Evolutionary conservation across 73 alveolate species (phyloP).

Genomic region (Paramecium biaurelia): DNA sequence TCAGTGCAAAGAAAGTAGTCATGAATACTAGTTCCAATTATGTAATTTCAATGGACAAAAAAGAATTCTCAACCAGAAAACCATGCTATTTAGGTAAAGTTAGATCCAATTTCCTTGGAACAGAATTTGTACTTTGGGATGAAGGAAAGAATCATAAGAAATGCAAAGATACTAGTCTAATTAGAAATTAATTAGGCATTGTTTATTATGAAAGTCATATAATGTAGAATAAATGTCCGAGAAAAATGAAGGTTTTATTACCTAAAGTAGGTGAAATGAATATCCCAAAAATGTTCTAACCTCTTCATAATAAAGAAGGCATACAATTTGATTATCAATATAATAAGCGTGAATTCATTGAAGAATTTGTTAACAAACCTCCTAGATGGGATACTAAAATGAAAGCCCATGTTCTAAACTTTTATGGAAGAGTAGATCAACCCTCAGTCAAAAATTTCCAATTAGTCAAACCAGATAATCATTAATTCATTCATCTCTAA

Average conservation of each 20-base stretch:
- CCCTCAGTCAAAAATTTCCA: constrained; percentile 89
- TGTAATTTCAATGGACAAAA: constrained; percentile 73
- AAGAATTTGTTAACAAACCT: constrained; percentile 79
- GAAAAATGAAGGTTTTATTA: constrained; percentile 78
- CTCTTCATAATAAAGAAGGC: constrained; percentile 69
- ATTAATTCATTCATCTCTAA: constrained; percentile 73
- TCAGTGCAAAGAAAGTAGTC: constrained; percentile 83
- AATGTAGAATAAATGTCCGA: constrained; percentile 87
- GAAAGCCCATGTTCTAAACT: constrained; percentile 85
- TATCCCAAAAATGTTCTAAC: constrained; percentile 64
- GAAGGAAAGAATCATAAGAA: constrained; percentile 81
- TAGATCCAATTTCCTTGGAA: constrained; percentile 88
- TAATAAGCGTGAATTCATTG: constrained; percentile 64
- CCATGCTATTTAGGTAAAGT: constrained; percentile 80
- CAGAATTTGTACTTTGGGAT: constrained; percentile 84
- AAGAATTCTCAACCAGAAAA: constrained; percentile 69
- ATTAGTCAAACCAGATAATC: constrained; percentile 80
- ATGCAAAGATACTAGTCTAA: constrained; percentile 63
- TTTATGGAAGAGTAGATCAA: constrained; percentile 92
- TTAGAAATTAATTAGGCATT: constrained; percentile 74
- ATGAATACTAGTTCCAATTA: constrained; percentile 81
- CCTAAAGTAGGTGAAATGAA: constrained; percentile 72
- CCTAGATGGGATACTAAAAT: constrained; percentile 91
- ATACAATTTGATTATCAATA: constrained; percentile 69
- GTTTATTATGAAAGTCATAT: constrained; percentile 86